These are phyloP conservation scores for Populus hybrid DNA, from an alignment of 441 rosid genomes.

Conservation along the genomic window DNA sequence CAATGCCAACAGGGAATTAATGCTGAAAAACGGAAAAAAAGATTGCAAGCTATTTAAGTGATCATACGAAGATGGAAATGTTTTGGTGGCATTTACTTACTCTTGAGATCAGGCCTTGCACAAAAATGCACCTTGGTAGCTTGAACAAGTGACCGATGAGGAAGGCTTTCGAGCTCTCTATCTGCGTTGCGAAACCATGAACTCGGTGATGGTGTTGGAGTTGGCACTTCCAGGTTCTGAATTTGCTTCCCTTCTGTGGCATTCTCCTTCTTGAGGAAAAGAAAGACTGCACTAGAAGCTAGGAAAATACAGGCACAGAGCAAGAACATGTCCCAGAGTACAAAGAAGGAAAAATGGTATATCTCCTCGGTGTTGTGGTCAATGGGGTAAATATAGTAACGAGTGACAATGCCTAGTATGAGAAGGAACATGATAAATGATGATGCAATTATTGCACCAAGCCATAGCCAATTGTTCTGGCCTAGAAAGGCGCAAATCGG, in stretches of 20 bases:
- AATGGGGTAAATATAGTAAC: slow-evolving; percentile 54
- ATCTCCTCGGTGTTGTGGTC: slow-evolving; percentile 31
- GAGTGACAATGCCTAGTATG: slow-evolving; percentile 48
- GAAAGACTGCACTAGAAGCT: slow-evolving; percentile 40
- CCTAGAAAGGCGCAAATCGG: slow-evolving; percentile 61
- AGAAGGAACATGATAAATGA: slow-evolving; percentile 60
- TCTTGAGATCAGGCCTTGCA: slow-evolving; percentile 61
- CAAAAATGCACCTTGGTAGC: slow-evolving; percentile 61
- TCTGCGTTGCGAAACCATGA: slow-evolving; percentile 2
- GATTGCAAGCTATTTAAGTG: not conserved
- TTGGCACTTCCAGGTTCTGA: slow-evolving; percentile 32
- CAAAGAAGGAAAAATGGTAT: slow-evolving; percentile 20
- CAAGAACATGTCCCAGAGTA: slow-evolving; percentile 40
- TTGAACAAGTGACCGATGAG: slow-evolving; percentile 42
- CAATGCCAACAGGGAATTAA: not conserved
- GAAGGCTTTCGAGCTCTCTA: slow-evolving; percentile 53
- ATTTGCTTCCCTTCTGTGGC: slow-evolving; percentile 34
- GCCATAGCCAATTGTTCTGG: slow-evolving; percentile 73
- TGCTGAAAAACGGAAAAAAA: not conserved
- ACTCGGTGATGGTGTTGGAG: slow-evolving; percentile 18
- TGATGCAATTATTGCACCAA: slow-evolving; percentile 52
- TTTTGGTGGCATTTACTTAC: slow-evolving; percentile 31
- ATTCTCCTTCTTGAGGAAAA: slow-evolving; percentile 43
- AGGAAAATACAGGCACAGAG: slow-evolving; percentile 38
- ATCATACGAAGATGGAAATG: not conserved